Base-by-base conservation (phyloP, 75 land plant species). In the Pinus tabuliformis region DNA sequence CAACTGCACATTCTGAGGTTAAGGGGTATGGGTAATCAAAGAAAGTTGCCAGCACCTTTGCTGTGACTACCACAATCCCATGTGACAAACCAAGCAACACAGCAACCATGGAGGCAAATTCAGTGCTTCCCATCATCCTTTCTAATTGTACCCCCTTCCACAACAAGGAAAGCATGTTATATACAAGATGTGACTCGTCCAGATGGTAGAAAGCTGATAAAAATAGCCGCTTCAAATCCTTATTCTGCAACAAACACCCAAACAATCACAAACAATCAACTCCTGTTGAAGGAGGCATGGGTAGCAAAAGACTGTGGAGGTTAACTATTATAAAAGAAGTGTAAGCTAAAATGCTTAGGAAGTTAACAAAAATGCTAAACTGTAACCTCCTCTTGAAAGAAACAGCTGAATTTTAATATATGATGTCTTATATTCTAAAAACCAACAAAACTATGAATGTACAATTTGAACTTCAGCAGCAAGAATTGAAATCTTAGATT, bases 141-240 rank as follows among this genome's bases (percentile, higher is more conserved):
- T 96, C 99, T 72, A 96, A 78, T 64, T 93, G 94, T 56, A 93
- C 86, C 18, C 99, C 99, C 74, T 96, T 96, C 99, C 99, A 96
- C 81, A 96, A 62, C 11, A 96, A 87, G 7, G 99, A 96, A 65
- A 90, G 72, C 97, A 96, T 96, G 83, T 96, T 96, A 88, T 96
- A 33, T 33, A 33, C 33, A 33, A 33, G 33, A 1, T 33, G 33
- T 33, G 33, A 1, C 1, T 33, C 33, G 2, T 33, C 33, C 33
- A 1, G 33, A 33, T 33, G 33, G 33, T 33, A 33, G 33, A 33
- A 33, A 33, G 33, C 1, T 33, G 33, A 33, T 33, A 33, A 33
- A 33, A 33, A 33, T 33, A 33, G 2, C 33, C 2, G 33, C 33
- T 33, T 33, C 33, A 33, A 33, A 33, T 33, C 33, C 33, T 1